Evolutionary conservation across 2,329 filamentous ascomycete genomes (phyloP).

Genomic region (Didymella arachidicola): DNA sequence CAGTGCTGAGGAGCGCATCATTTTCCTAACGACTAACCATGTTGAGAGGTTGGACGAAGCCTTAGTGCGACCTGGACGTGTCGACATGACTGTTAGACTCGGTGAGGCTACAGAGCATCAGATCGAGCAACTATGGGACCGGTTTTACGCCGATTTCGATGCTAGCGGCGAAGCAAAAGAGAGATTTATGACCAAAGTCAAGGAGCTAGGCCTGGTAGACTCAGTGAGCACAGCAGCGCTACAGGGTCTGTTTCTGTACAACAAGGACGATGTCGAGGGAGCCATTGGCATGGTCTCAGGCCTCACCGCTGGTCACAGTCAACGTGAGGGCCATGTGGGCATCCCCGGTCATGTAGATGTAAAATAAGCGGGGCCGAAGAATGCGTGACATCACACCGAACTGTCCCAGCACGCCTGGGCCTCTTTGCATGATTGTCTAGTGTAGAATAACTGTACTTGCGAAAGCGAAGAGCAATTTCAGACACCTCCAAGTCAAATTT

Average conservation of each 20-base stretch:
- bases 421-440: conserved; percentile 3
- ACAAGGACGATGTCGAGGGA: conserved; percentile 88
- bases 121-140: conserved; percentile 87
- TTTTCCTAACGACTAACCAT: conserved; percentile 95
- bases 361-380: conserved; percentile 25
- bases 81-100: conserved; percentile 91
- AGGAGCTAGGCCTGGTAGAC: conserved; percentile 74
- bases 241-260: conserved; percentile 93
- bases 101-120: conserved; percentile 88
- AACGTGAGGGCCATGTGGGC: conserved; percentile 38
- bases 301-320: conserved; percentile 52
- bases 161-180: conserved; percentile 66
- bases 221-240: conserved; percentile 86
- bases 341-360: conserved; percentile 44
- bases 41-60: conserved; percentile 89
- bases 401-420: conserved; percentile 3
- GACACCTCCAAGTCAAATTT: conserved; percentile 10
- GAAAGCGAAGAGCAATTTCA: conserved; percentile 9
- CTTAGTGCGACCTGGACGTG: conserved; percentile 85
- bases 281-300: conserved; percentile 81
- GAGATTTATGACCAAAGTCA: conserved; percentile 74
- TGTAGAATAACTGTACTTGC: conserved; percentile 22
- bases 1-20: conserved; percentile 90
- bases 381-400: conserved; percentile 23
- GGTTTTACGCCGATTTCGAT: conserved; percentile 90